Evolutionary conservation across 2,329 filamentous ascomycete genomes (phyloP), one percentile per base, ranked within the genome.

Genomic region (Fusarium tuaranense): DNA sequence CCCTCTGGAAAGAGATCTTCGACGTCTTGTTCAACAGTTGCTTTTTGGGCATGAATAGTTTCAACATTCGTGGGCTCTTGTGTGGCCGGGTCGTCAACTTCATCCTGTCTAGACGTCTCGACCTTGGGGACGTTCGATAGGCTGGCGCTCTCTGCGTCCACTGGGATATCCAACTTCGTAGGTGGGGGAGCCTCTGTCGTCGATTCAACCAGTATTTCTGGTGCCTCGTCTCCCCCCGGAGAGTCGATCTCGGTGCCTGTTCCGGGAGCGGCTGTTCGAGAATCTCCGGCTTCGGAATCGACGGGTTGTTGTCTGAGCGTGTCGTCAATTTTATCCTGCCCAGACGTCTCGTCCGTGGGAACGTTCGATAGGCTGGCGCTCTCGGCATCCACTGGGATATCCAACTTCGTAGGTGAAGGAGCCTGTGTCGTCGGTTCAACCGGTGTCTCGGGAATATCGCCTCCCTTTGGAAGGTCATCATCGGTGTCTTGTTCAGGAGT

Each of bases 401-500:
- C 44, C 2, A 9, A 16, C 13, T 48, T 3, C 9, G 44, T 25
- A 25, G 5, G 2, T 10, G 22, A 8, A 2, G 20, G 14, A 48
- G 7, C 22, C 14, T 25, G 2, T 16, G 44, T 8, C 4, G 2
- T 25, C 20, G 7, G 20, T 10, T 25, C 13, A 25, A 48, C 16
- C 8, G 3, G 20, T 48, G 7, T 16, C 16, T 25, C 44, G 9
- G 44, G 13, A 16, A 5, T 14, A 4, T 25, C 20, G 20, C 9
- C 44, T 10, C 4, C 7, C 13, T 3, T 16, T 6, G 20, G 7
- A 16, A 3, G 1, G 13, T 25, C 14, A 3, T 6, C 20, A 1
- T 48, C 8, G 7, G 13, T 22, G 22, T 48, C 14, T 10, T 48
- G 44, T 10, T 1, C 13, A 0, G 14, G 1, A 9, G 13, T 9